Conservation (phyloP, 495 filamentous ascomycete genomes). For the Hypoxylon cercidicola region DNA sequence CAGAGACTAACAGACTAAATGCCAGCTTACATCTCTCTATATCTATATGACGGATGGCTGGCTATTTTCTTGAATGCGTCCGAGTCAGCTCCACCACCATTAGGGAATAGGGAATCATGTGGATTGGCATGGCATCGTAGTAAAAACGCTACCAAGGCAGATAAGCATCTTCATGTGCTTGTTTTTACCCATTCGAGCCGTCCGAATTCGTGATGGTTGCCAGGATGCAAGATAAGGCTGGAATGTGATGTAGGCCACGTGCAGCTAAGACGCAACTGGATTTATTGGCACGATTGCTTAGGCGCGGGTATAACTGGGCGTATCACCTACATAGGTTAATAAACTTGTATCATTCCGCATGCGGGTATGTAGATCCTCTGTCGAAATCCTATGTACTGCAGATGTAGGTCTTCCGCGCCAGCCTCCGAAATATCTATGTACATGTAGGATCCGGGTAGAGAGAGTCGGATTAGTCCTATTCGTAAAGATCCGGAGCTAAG, state of each 20-base stretch:
- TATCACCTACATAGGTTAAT: slow-evolving; percentile 3
- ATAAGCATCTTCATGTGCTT: slow-evolving; percentile 40
- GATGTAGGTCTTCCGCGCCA: slow-evolving; percentile 19
- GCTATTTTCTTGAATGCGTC: slow-evolving; percentile 2
- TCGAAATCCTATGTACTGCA: slow-evolving; percentile 17
- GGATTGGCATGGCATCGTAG: slow-evolving; percentile 32
- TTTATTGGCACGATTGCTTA: slow-evolving; percentile 30
- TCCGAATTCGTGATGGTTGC: slow-evolving; percentile 43
- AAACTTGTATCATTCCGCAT: slow-evolving; percentile 37
- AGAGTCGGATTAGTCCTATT: slow-evolving; percentile 4
- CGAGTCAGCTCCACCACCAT: slow-evolving; percentile 21
- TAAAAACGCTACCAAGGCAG: slow-evolving; percentile 27
- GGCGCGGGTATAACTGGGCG: slow-evolving; percentile 15
- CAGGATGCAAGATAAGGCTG: slow-evolving; percentile 46
- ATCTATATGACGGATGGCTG: slow-evolving; percentile 6
- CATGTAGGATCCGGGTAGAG: slow-evolving; percentile 12
- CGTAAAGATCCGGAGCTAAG: background rate
- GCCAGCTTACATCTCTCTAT: slow-evolving; percentile 7
- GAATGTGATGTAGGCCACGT: slow-evolving; percentile 47
- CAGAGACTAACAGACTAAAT: slow-evolving; percentile 17
- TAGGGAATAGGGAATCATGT: slow-evolving; percentile 44
- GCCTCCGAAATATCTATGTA: slow-evolving; percentile 22
- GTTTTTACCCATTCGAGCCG: slow-evolving; percentile 35
- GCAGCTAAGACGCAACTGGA: slow-evolving; percentile 30
- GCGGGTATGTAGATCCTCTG: slow-evolving; percentile 22